phyloP scores from a whole-genome alignment of 768 basidiomycete species.

The Daedalea quercina region DNA sequence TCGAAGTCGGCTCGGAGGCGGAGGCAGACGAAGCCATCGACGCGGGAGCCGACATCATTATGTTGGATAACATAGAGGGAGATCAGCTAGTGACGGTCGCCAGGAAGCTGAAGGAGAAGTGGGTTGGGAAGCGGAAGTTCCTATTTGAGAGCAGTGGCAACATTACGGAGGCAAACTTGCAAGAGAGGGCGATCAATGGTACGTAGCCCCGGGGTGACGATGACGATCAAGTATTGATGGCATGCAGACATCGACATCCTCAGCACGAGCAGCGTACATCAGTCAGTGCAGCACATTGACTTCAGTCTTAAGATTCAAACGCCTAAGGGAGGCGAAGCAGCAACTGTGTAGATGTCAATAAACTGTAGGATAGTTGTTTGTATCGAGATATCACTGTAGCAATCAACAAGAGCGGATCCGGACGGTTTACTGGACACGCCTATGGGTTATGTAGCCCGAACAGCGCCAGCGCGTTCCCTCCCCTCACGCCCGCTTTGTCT shows the following conservation, averaged over 20 bases:
- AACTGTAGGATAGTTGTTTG: not conserved
- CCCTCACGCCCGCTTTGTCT: constrained; percentile 61
- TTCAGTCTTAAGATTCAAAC: constrained; percentile 95
- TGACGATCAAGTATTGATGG: not conserved
- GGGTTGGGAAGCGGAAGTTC: constrained; percentile 78
- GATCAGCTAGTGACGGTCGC: constrained; percentile 63
- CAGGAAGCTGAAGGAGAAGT: constrained; percentile 65
- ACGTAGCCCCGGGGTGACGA: constrained; percentile 17
- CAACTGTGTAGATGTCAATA: no score
- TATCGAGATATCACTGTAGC: constrained; percentile 2
- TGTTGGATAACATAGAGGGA: constrained; percentile 93
- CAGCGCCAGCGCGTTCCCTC: constrained; percentile 65
- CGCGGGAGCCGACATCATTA: constrained; percentile 91
- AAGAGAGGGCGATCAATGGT: constrained; percentile 80
- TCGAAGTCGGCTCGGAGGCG: constrained; percentile 82
- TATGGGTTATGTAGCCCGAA: constrained; percentile 35
- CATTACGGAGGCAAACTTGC: constrained; percentile 83
- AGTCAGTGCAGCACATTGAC: constrained; percentile 91
- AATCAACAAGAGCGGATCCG: not conserved
- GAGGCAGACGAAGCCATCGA: constrained; percentile 97
- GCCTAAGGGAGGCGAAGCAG: constrained; percentile 28
- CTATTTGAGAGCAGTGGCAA: constrained; percentile 92
- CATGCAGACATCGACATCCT: constrained; percentile 85
- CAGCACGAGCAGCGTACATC: constrained; percentile 86
- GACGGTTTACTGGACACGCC: not conserved